Evolutionary conservation across 2,329 filamentous ascomycete species (phyloP).

Genomic region (Fusarium floridanum): DNA sequence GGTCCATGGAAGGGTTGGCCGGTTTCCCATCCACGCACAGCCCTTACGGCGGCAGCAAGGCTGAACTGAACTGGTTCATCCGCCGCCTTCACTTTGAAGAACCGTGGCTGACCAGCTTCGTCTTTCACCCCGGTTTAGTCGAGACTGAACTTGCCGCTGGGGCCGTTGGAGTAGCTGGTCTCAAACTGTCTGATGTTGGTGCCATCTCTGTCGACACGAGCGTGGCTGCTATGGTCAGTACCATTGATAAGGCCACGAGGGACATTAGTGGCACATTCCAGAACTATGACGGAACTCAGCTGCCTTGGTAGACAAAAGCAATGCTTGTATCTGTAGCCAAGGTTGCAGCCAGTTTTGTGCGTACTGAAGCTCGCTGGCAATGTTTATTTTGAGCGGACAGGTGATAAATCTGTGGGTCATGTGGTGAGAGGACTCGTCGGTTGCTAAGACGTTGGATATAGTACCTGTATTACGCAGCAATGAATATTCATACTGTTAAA

Average conservation of each 20-base stretch:
- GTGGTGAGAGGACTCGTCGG: too few species aligned
- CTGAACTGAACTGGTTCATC: constrained; percentile 32
- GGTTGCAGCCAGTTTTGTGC: background rate
- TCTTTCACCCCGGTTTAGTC: constrained; percentile 28
- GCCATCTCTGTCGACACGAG: background rate
- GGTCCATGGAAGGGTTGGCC: background rate
- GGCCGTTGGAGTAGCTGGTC: background rate
- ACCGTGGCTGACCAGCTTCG: constrained; percentile 38
- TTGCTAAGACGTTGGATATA: too few species aligned
- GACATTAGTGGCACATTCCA: background rate
- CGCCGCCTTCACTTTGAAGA: constrained; percentile 41
- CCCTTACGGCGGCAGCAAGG: constrained; percentile 28
- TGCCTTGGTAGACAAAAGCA: background rate
- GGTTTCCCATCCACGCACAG: background rate
- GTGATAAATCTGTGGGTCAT: too few species aligned
- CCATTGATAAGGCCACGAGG: background rate
- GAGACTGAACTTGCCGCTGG: background rate
- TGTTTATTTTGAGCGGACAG: background rate
- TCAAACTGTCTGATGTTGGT: background rate
- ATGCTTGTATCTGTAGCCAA: background rate
- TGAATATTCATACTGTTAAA: background rate
- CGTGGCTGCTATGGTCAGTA: background rate
- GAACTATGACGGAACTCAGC: background rate
- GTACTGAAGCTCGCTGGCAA: background rate
- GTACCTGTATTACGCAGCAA: background rate